phyloP scores from a whole-genome alignment of 257 asterid genomes.

The Solanum rostratum region DNA sequence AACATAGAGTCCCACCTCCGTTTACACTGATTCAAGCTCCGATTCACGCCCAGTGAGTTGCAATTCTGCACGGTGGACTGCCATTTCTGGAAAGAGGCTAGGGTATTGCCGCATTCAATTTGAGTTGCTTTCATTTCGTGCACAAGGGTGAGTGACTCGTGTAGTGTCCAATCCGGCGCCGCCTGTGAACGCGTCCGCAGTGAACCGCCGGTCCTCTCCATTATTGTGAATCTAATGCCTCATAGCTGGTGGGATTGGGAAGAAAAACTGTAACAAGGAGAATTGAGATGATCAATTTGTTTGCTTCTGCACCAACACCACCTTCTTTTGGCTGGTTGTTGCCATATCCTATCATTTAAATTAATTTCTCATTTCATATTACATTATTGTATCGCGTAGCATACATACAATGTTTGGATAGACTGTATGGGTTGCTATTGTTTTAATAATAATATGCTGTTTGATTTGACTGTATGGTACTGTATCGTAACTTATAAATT shows the following conservation, averaged over 20 bases:
- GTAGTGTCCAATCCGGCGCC: constrained; percentile 72
- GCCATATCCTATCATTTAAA: too few relatives aligned
- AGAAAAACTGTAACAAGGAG: neutral
- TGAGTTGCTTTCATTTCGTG: constrained; percentile 71
- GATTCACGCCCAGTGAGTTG: constrained; percentile 45
- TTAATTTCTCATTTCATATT: too few relatives aligned
- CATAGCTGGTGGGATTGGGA: neutral
- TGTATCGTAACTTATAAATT: too few relatives aligned
- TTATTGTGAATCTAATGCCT: neutral
- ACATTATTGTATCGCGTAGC: too few relatives aligned
- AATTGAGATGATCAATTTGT: neutral
- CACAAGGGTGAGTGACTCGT: constrained; percentile 50
- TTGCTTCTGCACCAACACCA: neutral
- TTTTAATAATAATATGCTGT: too few relatives aligned
- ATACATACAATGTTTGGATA: too few relatives aligned
- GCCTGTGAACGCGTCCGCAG: constrained; percentile 80
- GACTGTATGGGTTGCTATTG: too few relatives aligned
- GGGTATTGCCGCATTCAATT: constrained; percentile 59
- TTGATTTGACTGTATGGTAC: too few relatives aligned
- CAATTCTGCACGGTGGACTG: constrained; percentile 83
- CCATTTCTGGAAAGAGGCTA: constrained; percentile 92
- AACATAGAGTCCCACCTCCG: constrained; percentile 57
- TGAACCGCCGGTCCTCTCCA: constrained; percentile 31
- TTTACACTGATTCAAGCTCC: constrained; percentile 79
- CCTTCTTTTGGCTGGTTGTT: too few relatives aligned